Base-by-base conservation (phyloP, 306 rosid species). In the Inga laurina region DNA sequence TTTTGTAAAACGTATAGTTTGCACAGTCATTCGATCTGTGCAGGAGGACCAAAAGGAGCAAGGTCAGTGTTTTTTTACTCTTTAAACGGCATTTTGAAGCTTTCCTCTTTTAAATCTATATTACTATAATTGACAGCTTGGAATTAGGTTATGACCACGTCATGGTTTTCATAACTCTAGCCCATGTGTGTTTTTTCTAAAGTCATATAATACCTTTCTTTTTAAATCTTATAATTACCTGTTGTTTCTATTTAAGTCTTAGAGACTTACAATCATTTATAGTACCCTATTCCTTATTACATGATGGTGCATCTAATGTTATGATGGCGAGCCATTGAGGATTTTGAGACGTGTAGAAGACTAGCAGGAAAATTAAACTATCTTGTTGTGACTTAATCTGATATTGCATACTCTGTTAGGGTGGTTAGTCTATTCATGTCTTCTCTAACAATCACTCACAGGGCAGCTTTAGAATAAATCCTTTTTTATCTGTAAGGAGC, bases 41-140 rank as follows among this genome's bases (percentile, higher is more conserved):
- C 98, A 96, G 30, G 99, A 96, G 27, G 97, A 96, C 87, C 96
- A 93, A 83, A 93, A 86, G 82, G 98, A 90, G 86, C 97, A 92
- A 88, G 98, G 97, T 95, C 76, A 74, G 89, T 82, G 44, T 72
- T 65, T 39, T 37, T 70, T 83, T 45, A 32, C 74, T 67, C 68
- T 72, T 80, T 10, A 16, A 77, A 14, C 35, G 46, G 68, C 51
- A 67, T 76, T 76, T 51, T 73, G 21, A 77, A 61, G 72, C n/a
- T 75, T 71, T 74, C 24, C 49, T 49, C 19, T 67, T 65, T 11
- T 45, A 54, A 57, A 39, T 83, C 5, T 74, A 78, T 15, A 41
- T 72, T 49, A 52, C 43, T 39, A 39, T 39, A 8, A 39, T 39
- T 39, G 67, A 32, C n/a, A 35, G 39, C 10, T 79, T 9, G 75